Conservation (phyloP, 1,139 yeast genomes). For the Yamadazyma dendronema region DNA sequence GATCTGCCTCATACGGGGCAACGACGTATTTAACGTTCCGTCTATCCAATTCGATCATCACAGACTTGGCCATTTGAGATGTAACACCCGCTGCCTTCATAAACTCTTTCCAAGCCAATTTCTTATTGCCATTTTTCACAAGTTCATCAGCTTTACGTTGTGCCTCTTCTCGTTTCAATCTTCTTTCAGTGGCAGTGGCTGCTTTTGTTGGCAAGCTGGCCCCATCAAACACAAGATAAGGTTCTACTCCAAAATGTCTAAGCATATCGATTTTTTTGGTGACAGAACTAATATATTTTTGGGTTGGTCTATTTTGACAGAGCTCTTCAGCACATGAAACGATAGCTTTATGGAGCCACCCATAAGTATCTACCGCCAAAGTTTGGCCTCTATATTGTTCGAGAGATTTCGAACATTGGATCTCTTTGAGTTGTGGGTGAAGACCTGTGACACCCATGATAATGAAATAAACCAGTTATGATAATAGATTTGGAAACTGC, state of each 20-base stretch:
- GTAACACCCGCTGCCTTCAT: constrained; percentile 85
- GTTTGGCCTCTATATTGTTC: constrained; percentile 69
- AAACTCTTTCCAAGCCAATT: constrained; percentile 64
- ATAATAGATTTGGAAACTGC: not conserved
- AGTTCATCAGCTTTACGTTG: constrained; percentile 52
- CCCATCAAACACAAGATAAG: constrained; percentile 93
- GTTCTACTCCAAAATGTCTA: constrained; percentile 65
- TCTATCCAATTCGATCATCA: constrained; percentile 70
- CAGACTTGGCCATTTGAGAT: constrained; percentile 85
- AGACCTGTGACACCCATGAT: constrained; percentile 83
- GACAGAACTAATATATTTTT: constrained; percentile 59
- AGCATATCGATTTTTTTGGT: constrained; percentile 67
- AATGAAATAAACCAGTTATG: not conserved
- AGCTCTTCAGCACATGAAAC: constrained; percentile 83
- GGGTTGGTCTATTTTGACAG: constrained; percentile 69
- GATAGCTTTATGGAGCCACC: constrained; percentile 92
- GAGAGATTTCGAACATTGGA: constrained; percentile 60
- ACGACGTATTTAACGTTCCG: constrained; percentile 70
- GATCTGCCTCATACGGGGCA: constrained; percentile 98
- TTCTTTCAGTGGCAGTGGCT: constrained; percentile 68
- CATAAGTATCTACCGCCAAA: constrained; percentile 90
- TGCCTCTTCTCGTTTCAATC: constrained; percentile 55
- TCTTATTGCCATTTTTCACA: constrained; percentile 49
- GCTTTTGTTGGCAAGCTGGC: constrained; percentile 79
- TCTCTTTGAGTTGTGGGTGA: constrained; percentile 68